These are phyloP conservation scores for Xanthoconium separans DNA, from an alignment of 1,284 basidiomycete genomes.

Conservation along the genomic window DNA sequence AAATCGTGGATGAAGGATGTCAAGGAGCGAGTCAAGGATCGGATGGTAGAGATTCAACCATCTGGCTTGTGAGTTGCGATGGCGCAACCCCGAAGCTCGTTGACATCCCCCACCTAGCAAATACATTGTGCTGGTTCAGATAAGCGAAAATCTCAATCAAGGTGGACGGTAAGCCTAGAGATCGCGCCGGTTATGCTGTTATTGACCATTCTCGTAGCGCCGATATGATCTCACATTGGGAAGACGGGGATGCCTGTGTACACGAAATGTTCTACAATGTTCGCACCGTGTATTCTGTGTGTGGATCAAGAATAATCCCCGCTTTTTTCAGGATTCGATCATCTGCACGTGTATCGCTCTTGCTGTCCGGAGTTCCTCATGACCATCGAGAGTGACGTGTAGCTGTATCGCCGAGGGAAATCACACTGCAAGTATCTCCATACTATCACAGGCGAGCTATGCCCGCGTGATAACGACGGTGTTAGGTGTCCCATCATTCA, in stretches of 20 bases:
- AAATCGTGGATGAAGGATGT: slow-evolving; percentile 80
- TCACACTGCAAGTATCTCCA: slow-evolving; percentile 24
- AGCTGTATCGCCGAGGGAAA: slow-evolving; percentile 25
- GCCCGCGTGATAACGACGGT: slow-evolving; percentile 20
- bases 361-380: slow-evolving; percentile 30
- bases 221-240: slow-evolving; percentile 36
- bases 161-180: slow-evolving; percentile 61
- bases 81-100: slow-evolving; percentile 1
- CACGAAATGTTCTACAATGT: slow-evolving; percentile 35
- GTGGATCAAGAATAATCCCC: slow-evolving; percentile 10
- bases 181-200: slow-evolving; percentile 8
- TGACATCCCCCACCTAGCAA: slow-evolving; percentile 50
- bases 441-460: slow-evolving; percentile 16
- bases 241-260: slow-evolving; percentile 32
- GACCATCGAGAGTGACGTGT: slow-evolving; percentile 20
- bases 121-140: slow-evolving; percentile 79
- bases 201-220: slow-evolving; percentile 32
- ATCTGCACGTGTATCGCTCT: slow-evolving; percentile 38
- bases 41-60: slow-evolving; percentile 79
- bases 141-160: slow-evolving; percentile 78
- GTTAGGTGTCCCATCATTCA: slow-evolving; percentile 16
- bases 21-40: slow-evolving; percentile 75
- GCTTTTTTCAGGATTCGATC: slow-evolving; percentile 30
- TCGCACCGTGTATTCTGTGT: slow-evolving; percentile 12
- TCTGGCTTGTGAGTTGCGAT: slow-evolving; percentile 67